Base-by-base conservation (phyloP, 2,329 filamentous ascomycete genomes). In the Cordyceps militaris region DNA sequence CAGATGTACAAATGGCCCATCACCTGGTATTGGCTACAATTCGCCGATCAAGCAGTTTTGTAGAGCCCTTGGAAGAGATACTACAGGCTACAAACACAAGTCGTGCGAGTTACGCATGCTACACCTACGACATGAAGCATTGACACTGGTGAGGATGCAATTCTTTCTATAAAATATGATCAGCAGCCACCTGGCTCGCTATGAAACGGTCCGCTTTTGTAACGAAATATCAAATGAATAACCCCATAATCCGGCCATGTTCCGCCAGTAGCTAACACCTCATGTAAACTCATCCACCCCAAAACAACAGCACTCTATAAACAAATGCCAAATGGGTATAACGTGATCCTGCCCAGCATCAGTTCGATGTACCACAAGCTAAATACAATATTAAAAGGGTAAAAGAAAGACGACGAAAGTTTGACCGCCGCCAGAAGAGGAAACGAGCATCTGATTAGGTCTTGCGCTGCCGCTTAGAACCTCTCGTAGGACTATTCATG, bases 401-500 rank as follows among this genome's bases (percentile, higher is more conserved):
- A 30, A 21, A 44, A 14, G 14, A 47, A 46, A n/a, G 9, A 42
- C 9, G 11, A 40, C 10, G 30, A 38, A 52, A 52, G 6, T 16
- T 26, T n/a, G 21, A 43, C 14, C 8, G 28, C 8, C 7, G 36
- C 16, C 16, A 24, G n/a, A 38, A 26, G 19, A 56, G 24, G 24
- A 32, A 32, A 32, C 5, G 28, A 32, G 11, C 5, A 32, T 6
- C 21, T n/a, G 9, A 21, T 34, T 48, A 59, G 42, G 40, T 42
- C 38, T 34, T 56, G 21, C 58, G 58, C 40, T 59, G 58, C 16
- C 58, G 47, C 47, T 59, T 59, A 10, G 58, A 57, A 28, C 28
- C 46, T 36, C 44, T 40, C 32, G 28, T 16, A n/a, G 46, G 36
- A 38, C 46, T 58, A 3, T 28, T 36, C 16, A 77, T 52, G 23